These are phyloP conservation scores for Aphanomyces euteiches DNA, from an alignment of 352 stramenopile species.

Conservation along the genomic window DNA sequence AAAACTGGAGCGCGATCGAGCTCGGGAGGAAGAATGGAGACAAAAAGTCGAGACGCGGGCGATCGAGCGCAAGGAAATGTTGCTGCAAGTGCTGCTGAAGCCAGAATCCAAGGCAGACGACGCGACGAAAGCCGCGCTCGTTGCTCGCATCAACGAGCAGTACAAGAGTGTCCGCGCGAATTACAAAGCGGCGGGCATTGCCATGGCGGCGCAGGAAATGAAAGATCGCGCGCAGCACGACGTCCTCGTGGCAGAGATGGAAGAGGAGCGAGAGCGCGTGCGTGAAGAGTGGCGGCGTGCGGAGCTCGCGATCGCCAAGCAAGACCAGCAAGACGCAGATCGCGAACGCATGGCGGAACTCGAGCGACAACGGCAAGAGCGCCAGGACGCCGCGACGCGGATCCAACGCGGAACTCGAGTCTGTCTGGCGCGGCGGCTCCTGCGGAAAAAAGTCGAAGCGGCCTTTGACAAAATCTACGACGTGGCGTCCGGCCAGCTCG, in stretches of 20 bases:
- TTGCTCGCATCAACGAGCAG: neutral
- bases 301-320: conserved; percentile 40
- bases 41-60: conserved; percentile 37
- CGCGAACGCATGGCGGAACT: conserved; percentile 31
- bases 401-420: conserved; percentile 60
- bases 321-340: conserved; percentile 23
- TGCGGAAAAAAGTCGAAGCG: conserved; percentile 47
- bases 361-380: conserved; percentile 45
- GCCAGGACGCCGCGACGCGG: neutral
- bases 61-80: conserved; percentile 35
- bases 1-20: conserved; percentile 39
- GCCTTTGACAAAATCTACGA: conserved; percentile 65
- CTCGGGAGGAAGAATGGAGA: conserved; percentile 48
- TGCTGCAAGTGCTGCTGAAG: conserved; percentile 49
- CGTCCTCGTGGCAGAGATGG: conserved; percentile 47
- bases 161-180: conserved; percentile 40
- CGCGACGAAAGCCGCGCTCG: neutral
- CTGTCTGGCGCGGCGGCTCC: conserved; percentile 47
- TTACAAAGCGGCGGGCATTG: conserved; percentile 47
- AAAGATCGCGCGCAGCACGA: conserved; percentile 54
- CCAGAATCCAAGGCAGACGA: conserved; percentile 28
- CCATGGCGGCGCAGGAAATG: conserved; percentile 44
- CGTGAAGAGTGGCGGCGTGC: neutral
- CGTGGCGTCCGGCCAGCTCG: conserved; percentile 34
- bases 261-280: conserved; percentile 44